Base-by-base conservation (phyloP, 768 basidiomycete genomes). In the Suillus lakei region DNA sequence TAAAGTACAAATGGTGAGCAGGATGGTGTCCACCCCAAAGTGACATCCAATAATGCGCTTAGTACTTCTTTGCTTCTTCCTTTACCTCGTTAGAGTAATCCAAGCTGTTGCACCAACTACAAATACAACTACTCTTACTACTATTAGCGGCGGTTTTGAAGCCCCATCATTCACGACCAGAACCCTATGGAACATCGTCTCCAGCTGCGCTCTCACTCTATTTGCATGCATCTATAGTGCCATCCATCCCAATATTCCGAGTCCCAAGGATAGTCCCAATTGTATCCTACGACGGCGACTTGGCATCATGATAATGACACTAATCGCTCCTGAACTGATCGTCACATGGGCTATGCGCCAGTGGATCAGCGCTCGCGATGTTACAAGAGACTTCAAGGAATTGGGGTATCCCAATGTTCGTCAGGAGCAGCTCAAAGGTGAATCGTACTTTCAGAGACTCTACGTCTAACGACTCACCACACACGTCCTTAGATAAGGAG, bases 231-330 rank as follows among this genome's bases (percentile, higher is more conserved):
- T 66, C 8, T 77, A 71, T 70, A 63, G 69, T 15, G 66, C 74
- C 21, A 62, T 74, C 15, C 74, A 77, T 53, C 71, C 73, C 1
- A 74, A 77, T 46, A 66, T 76, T 23, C 75, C 71, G 1, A 50
- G 44, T 36, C 61, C 44, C 3, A 9, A 36, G 10, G 21, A 50
- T 18, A n/a, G 61, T 6, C 21, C 7, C 5, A 8, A 10, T 34
- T 15, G 30, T 9, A 39, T 43, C 46, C 16, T 59, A 43, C 4
- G 23, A 15, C 41, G 51, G 10, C 63, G 65, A 30, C 15, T 50
- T 50, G 48, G 48, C 6, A 28, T 28, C 48, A 50, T 50, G 15
- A 28, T 50, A 8, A 28, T 50, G 26, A 26, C 48, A 26, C 13
- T 50, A 8, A 50, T 50, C 2, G 48, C 26, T 50, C 48, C 48